Conservation (phyloP, 2,329 filamentous ascomycete species). For the Mycosphaerella sp. region DNA sequence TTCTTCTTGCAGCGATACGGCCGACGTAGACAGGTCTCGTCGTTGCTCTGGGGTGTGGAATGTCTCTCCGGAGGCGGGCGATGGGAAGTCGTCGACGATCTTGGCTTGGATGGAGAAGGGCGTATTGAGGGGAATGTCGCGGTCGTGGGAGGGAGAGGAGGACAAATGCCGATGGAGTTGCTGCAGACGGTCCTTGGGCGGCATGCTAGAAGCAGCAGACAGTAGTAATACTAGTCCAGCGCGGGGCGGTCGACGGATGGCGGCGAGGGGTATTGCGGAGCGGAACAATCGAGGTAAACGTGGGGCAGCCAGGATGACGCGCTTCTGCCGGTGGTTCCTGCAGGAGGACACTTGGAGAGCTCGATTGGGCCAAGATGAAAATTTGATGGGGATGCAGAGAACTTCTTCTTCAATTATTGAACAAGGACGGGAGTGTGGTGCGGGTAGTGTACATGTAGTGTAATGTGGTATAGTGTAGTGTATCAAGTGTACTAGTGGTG, state of each 20-base stretch:
- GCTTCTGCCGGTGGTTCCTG: background rate
- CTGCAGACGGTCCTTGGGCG: conserved; percentile 40
- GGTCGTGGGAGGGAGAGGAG: conserved; percentile 45
- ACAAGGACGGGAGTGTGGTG: no score
- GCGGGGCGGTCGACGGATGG: conserved; percentile 1
- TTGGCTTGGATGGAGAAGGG: conserved; percentile 56
- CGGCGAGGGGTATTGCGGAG: conserved; percentile 11
- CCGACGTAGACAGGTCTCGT: conserved; percentile 26
- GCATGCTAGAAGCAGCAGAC: conserved; percentile 19
- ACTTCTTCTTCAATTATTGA: no score
- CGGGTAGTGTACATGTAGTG: no score
- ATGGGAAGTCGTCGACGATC: conserved; percentile 25
- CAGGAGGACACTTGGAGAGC: no score
- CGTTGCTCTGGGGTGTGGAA: conserved; percentile 25
- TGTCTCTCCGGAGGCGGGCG: conserved; percentile 13
- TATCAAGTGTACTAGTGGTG: no score
- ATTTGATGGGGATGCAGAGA: no score
- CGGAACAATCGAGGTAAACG: conserved; percentile 3
- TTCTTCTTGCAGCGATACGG: conserved; percentile 24
- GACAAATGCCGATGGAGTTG: conserved; percentile 58
- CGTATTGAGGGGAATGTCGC: conserved; percentile 54
- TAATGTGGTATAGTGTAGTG: no score
- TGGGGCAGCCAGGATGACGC: conserved; percentile 18
- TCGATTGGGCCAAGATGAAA: no score
- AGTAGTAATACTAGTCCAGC: no score